Conservation (phyloP, 2,329 filamentous ascomycete species). For the Ascocoryne sarcoides region DNA sequence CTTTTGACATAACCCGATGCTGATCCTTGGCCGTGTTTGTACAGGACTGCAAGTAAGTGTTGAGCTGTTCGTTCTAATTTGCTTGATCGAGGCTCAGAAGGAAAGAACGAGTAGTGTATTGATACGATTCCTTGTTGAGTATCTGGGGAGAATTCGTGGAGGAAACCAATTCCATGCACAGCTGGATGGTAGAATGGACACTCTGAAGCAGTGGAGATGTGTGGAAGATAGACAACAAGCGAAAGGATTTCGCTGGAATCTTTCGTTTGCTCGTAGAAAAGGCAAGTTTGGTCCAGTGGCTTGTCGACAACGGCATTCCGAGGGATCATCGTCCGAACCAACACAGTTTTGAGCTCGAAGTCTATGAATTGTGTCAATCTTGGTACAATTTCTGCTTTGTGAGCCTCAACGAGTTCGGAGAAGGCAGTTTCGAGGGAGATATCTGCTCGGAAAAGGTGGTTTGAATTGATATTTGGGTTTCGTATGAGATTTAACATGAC, state of each 20-base stretch:
- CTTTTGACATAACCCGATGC: slow-evolving; percentile 66
- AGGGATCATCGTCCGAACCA: slow-evolving; percentile 73
- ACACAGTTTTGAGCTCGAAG: slow-evolving; percentile 46
- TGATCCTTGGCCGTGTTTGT: slow-evolving; percentile 64
- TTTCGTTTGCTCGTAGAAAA: slow-evolving; percentile 46
- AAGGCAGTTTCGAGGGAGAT: slow-evolving; percentile 48
- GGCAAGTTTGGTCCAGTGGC: slow-evolving; percentile 73
- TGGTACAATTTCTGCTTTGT: slow-evolving; percentile 23
- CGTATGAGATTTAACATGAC: slow-evolving; percentile 68
- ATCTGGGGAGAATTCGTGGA: slow-evolving; percentile 54
- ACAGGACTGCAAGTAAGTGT: slow-evolving; percentile 56
- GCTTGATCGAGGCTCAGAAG: slow-evolving; percentile 21
- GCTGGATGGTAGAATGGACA: slow-evolving; percentile 85
- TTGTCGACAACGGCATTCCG: slow-evolving; percentile 70
- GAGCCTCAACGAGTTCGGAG: slow-evolving; percentile 19
- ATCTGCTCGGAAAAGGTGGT: slow-evolving; percentile 70
- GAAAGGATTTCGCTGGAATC: slow-evolving; percentile 30
- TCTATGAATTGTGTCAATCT: slow-evolving; percentile 37
- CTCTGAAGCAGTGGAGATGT: slow-evolving; percentile 49
- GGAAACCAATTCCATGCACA: slow-evolving; percentile 64
- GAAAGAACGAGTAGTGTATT: slow-evolving; percentile 51
- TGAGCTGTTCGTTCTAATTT: slow-evolving; percentile 60
- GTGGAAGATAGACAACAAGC: slow-evolving; percentile 71
- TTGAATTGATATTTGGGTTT: slow-evolving; percentile 74
- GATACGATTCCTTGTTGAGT: slow-evolving; percentile 42